Conservation (phyloP, 441 rosid species). For the Pelargonium australe region DNA sequence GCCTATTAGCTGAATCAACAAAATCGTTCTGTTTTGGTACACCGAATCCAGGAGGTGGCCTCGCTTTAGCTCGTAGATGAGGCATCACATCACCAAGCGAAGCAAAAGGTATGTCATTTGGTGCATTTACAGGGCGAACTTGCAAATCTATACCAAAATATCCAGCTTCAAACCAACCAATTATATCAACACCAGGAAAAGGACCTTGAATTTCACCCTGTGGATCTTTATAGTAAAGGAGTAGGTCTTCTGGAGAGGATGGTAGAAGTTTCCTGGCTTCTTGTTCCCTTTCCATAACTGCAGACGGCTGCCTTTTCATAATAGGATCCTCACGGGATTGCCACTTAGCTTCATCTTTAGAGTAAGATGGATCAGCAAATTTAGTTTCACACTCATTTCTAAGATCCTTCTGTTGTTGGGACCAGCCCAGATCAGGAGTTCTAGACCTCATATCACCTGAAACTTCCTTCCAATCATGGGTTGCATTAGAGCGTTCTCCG, state of each 20-base stretch:
- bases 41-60: slow-evolving; percentile 94
- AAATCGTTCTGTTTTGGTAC: slow-evolving; percentile 57
- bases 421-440: slow-evolving; percentile 46
- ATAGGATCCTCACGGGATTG: slow-evolving; percentile 48
- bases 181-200: slow-evolving; percentile 77
- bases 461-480: slow-evolving; percentile 46
- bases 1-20: slow-evolving; percentile 41
- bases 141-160: slow-evolving; percentile 91
- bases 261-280: slow-evolving; percentile 56
- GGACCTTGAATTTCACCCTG: slow-evolving; percentile 98
- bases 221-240: slow-evolving; percentile 85
- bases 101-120: slow-evolving; percentile 64
- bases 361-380: slow-evolving; percentile 34
- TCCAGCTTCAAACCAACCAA: slow-evolving; percentile 99
- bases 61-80: slow-evolving; percentile 87
- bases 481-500: slow-evolving; percentile 41
- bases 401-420: slow-evolving; percentile 39
- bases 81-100: slow-evolving; percentile 98
- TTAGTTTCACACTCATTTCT: slow-evolving; percentile 41
- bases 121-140: slow-evolving; percentile 62
- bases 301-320: slow-evolving; percentile 59
- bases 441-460: slow-evolving; percentile 41
- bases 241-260: slow-evolving; percentile 64
- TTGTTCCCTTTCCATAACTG: slow-evolving; percentile 54
- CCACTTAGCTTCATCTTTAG: slow-evolving; percentile 63